Evolutionary conservation across 2,329 filamentous ascomycete species (phyloP), one percentile per base, ranked within the genome.

Genomic region (Colletotrichum phormii): DNA sequence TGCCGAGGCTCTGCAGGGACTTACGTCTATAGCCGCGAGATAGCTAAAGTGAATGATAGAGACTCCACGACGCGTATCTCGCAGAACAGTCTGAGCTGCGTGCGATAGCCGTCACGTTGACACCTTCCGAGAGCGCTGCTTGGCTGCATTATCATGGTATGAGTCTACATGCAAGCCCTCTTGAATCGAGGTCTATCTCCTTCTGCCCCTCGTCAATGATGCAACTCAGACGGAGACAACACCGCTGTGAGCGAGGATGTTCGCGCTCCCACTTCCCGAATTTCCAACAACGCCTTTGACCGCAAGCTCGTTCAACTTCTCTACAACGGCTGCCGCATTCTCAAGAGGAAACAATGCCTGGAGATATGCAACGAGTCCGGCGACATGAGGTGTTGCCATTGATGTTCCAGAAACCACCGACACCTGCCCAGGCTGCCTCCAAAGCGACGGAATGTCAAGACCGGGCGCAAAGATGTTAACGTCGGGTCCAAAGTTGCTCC

Each of bases 381-480:
- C 77, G 51, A 78, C 76, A 60, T 78, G 59, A 0, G 77, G 76
- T 5, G 76, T 62, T 1, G 77, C 75, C 64, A 73, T 69, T 0
- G 77, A 77, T 0, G 77, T 78, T 1, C 77, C 75, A 5, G 66
- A 63, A 13, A 22, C 26, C 9, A 22, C 22, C 9, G 15, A 49
- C 7, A 22, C 42, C 42, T 49, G 18, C 18, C 18, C 9, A 9
- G 49, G 35, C 11, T 54, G 6, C 60, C 83, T 84, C 82, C 83
- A 89, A 1, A 89, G 79, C 53, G 84, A 87, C 11, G 84, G 77
- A 55, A 89, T 79, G 59, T 76, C 73, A 1, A 82, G 80, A 11
- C 88, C 88, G 1, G 88, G 85, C 0, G 87, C 88, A 58, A 86
- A 87, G 72, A 90, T 78, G 75, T 89, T 86, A 54, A 89, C 81